A percentile compares a stretch with the other conserved stretches of the same genome.
Evolutionary conservation across 768 basidiomycete species (phyloP).

Genomic region (Auricularia heimuer): DNA sequence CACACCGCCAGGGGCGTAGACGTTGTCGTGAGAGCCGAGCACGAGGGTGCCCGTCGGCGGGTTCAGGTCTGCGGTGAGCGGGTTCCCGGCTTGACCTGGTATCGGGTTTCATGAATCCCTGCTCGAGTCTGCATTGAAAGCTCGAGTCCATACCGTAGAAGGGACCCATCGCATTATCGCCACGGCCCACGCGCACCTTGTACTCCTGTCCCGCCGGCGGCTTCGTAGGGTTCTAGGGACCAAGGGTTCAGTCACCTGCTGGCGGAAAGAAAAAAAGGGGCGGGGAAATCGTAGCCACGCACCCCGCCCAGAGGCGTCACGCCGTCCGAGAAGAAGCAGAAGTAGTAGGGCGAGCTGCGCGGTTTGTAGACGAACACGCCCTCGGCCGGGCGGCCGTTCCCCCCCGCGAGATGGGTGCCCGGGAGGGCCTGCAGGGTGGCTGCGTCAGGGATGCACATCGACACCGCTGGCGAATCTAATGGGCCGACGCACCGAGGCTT

Average conservation of each 20-base stretch:
- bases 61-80: not conserved
- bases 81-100: not conserved
- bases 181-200: slow-evolving; percentile 16
- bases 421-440: not conserved
- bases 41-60: slow-evolving; percentile 17
- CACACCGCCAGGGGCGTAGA: slow-evolving; percentile 21
- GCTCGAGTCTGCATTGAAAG: too few species aligned
- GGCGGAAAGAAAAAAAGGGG: not conserved
- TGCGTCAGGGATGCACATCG: slow-evolving; percentile 2
- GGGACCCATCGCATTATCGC: slow-evolving; percentile 12
- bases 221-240: not conserved
- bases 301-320: not conserved
- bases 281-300: not conserved
- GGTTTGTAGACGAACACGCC: slow-evolving; percentile 6
- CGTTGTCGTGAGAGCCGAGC: slow-evolving; percentile 20
- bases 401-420: not conserved
- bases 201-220: slow-evolving; percentile 5
- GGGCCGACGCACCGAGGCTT: not conserved
- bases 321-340: slow-evolving; percentile 5
- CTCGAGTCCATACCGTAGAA: slow-evolving; percentile 6
- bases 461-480: slow-evolving; percentile 11
- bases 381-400: slow-evolving; percentile 1
- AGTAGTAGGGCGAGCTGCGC: not conserved
- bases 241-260: not conserved
- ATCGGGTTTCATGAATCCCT: too few species aligned